phyloP scores from a whole-genome alignment of 2,329 filamentous ascomycete species.

The Pestalotiopsis sp. region DNA sequence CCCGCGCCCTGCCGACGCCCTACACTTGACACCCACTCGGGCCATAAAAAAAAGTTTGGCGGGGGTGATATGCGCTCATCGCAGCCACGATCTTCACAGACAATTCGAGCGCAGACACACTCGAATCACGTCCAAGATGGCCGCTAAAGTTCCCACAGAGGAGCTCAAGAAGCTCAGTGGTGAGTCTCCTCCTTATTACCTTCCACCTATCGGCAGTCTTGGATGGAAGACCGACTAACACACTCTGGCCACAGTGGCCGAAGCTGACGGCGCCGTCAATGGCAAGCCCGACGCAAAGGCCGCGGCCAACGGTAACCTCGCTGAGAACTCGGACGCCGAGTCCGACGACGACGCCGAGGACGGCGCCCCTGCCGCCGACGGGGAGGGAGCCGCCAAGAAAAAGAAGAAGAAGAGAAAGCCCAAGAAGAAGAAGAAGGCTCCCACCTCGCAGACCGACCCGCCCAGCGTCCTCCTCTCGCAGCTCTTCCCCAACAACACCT shows the following conservation, averaged over 20 bases:
- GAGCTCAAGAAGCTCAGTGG: conserved; percentile 45
- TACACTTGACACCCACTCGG: neutral
- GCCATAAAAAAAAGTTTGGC: conserved; percentile 1
- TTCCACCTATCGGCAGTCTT: no score
- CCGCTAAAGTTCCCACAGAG: conserved; percentile 40
- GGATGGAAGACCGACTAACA: neutral
- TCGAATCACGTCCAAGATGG: conserved; percentile 35
- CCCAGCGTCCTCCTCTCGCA: conserved; percentile 74
- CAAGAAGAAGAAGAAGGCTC: conserved; percentile 68
- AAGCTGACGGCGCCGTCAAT: conserved; percentile 37
- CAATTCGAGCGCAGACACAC: neutral
- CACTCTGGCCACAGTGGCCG: conserved; percentile 36
- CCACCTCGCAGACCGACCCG: conserved; percentile 75
- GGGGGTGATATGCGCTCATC: neutral
- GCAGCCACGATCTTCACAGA: neutral
- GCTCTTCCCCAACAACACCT: conserved; percentile 72
- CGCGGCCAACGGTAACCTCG: conserved; percentile 40
- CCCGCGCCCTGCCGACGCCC: neutral
- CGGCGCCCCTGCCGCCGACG: conserved; percentile 33
- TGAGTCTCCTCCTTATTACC: conserved; percentile 22
- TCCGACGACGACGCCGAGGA: conserved; percentile 57
- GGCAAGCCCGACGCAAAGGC: conserved; percentile 40
- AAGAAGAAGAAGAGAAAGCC: conserved; percentile 84
- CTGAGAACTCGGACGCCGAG: conserved; percentile 48
- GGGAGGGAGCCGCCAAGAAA: conserved; percentile 56